Evolutionary conservation across 768 basidiomycete genomes (phyloP).

Genomic region (Piloderma croceum): DNA sequence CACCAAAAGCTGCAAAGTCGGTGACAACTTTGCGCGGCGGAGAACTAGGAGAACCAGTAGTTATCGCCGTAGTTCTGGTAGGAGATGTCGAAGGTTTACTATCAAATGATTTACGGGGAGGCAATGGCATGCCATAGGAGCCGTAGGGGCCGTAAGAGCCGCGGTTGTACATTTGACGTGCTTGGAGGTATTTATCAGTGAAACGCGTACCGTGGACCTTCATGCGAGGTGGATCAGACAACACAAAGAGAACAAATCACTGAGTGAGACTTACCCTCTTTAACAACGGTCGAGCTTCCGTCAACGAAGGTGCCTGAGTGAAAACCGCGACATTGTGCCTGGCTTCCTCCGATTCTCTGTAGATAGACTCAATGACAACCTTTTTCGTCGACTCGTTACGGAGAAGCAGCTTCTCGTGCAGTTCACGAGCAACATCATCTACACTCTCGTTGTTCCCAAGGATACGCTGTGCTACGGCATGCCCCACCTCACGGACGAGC

Average conservation of each 20-base stretch:
- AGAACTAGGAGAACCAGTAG: conserved; percentile 36
- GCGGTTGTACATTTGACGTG: conserved; percentile 54
- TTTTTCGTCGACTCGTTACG: conserved; percentile 97
- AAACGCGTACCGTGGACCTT: conserved; percentile 94
- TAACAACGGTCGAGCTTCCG: conserved; percentile 69
- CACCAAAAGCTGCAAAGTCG: conserved; percentile 84
- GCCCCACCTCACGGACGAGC: conserved; percentile 89
- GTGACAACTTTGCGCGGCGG: conserved; percentile 85
- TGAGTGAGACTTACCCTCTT: conserved; percentile 56
- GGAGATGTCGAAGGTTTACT: conserved; percentile 31
- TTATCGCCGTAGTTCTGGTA: conserved; percentile 32
- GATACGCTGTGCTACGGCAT: conserved; percentile 88
- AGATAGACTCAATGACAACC: conserved; percentile 93
- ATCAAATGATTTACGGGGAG: conserved; percentile 37
- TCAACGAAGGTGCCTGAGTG: conserved; percentile 61
- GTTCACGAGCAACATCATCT: conserved; percentile 90
- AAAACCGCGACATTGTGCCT: conserved; percentile 87
- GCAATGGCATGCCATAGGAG: conserved; percentile 46
- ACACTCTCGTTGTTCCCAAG: conserved; percentile 92
- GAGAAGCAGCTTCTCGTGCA: conserved; percentile 85
- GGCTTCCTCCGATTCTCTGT: conserved; percentile 85
- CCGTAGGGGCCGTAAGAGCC: conserved; percentile 43
- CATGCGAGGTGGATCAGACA: conserved; percentile 8
- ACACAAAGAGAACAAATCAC: conserved; percentile 2
- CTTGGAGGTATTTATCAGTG: conserved; percentile 91